A percentile compares a stretch with the other conserved stretches of the same genome.
Evolutionary conservation across 1,139 yeast species (phyloP).

Genomic region (Meyerozyma guilliermondii): DNA sequence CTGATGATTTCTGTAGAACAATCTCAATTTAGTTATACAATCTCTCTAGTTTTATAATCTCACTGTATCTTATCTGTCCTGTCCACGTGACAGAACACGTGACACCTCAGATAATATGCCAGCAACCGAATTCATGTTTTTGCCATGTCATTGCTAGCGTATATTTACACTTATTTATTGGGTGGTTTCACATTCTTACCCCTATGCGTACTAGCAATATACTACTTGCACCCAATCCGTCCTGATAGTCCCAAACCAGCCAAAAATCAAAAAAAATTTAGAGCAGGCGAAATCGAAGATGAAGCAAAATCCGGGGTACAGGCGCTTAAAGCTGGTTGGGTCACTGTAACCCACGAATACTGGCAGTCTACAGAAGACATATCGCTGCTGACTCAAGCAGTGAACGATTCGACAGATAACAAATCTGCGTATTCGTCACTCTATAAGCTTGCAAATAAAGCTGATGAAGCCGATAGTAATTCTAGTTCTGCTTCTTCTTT

Average conservation of each 20-base stretch:
- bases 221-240: constrained; percentile 29
- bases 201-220: constrained; percentile 30
- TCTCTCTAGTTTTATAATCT: too few species aligned
- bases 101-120: neutral
- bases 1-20: too few species aligned
- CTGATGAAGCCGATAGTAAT: constrained; percentile 15
- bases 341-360: constrained; percentile 76
- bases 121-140: neutral
- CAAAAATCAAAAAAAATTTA: constrained; percentile 25
- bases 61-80: too few species aligned
- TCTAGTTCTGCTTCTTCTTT: constrained; percentile 14
- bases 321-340: constrained; percentile 71
- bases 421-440: constrained; percentile 57
- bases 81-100: neutral
- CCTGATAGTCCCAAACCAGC: constrained; percentile 8
- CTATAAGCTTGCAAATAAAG: constrained; percentile 47
- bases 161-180: constrained; percentile 34
- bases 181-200: constrained; percentile 86
- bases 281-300: constrained; percentile 63
- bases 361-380: constrained; percentile 42
- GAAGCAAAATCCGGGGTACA: constrained; percentile 54
- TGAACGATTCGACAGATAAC: constrained; percentile 34
- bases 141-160: constrained; percentile 8
- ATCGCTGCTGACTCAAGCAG: constrained; percentile 28
- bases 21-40: too few species aligned